Conservation (phyloP, 2,329 filamentous ascomycete genomes). For the Trichoderma aggressivum region DNA sequence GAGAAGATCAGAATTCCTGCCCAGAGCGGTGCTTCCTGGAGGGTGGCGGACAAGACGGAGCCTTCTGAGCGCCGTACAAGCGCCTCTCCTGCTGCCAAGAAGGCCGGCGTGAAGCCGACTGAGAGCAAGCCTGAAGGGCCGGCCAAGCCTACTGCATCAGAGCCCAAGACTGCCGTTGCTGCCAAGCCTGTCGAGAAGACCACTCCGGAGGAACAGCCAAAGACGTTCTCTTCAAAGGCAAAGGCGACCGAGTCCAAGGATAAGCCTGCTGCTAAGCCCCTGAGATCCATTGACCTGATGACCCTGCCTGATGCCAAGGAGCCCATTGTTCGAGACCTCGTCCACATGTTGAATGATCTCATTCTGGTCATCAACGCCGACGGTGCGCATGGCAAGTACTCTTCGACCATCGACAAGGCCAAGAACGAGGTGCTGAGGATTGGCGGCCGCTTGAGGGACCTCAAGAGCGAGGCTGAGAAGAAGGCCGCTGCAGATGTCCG, state of each 20-base stretch:
- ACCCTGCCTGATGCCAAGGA: conserved; percentile 73
- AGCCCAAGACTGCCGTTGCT: conserved; percentile 21
- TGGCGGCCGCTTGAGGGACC: conserved; percentile 69
- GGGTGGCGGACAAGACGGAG: conserved; percentile 61
- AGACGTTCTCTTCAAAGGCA: conserved; percentile 28
- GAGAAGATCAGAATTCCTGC: conserved; percentile 78
- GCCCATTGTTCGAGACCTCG: conserved; percentile 85
- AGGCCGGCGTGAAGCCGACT: conserved; percentile 21
- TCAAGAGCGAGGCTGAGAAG: conserved; percentile 67
- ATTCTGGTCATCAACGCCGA: conserved; percentile 92
- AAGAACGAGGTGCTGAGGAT: conserved; percentile 79
- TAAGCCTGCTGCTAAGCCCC: conserved; percentile 60
- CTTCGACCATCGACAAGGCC: conserved; percentile 74
- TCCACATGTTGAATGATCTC: conserved; percentile 93
- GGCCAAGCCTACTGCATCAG: neutral
- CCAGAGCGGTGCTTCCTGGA: conserved; percentile 81
- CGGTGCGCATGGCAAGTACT: conserved; percentile 72
- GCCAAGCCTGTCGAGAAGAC: conserved; percentile 27
- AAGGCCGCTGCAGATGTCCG: conserved; percentile 73
- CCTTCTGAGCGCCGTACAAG: conserved; percentile 59
- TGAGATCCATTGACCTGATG: conserved; percentile 73
- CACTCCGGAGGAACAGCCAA: conserved; percentile 26
- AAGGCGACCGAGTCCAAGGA: conserved; percentile 63
- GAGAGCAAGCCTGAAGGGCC: conserved; percentile 27
- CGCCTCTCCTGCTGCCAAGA: conserved; percentile 41